Percentiles rank a stretch among this genome's conserved stretches.
These are phyloP conservation scores for Pseudoscleropodium purum DNA, from an alignment of 225 moss, liverwort and hornwort genomes.

Conservation along the genomic window DNA sequence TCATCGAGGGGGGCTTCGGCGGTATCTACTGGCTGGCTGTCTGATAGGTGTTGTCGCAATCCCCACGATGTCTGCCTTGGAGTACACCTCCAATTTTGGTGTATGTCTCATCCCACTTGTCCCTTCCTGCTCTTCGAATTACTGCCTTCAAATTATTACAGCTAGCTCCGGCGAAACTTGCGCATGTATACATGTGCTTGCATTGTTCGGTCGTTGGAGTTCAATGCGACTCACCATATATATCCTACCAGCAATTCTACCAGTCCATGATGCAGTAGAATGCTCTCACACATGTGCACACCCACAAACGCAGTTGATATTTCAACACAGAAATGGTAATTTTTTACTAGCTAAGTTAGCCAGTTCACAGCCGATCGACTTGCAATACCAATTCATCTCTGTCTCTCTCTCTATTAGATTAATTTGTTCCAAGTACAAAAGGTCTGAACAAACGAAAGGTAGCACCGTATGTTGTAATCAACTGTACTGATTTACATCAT, in stretches of 20 bases:
- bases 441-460: background rate
- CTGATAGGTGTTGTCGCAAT: background rate
- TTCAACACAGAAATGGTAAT: background rate
- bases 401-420: background rate
- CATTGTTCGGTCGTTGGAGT: background rate
- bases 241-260: background rate
- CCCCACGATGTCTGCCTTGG: background rate
- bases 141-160: background rate
- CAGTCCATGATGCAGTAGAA: background rate
- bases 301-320: background rate
- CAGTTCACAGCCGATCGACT: background rate
- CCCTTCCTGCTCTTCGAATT: background rate
- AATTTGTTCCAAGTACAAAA: background rate
- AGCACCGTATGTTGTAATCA: background rate
- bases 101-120: slow-evolving; percentile 1
- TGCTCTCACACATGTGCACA: background rate
- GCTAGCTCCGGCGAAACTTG: background rate
- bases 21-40: background rate
- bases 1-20: background rate
- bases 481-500: background rate
- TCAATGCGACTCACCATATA: background rate
- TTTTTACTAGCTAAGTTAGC: background rate
- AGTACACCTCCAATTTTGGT: background rate
- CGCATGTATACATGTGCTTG: background rate
- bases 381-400: background rate